Evolutionary conservation across 2,329 filamentous ascomycete genomes (phyloP), one percentile per base, ranked within the genome.

Genomic region (Apiospora marii): DNA sequence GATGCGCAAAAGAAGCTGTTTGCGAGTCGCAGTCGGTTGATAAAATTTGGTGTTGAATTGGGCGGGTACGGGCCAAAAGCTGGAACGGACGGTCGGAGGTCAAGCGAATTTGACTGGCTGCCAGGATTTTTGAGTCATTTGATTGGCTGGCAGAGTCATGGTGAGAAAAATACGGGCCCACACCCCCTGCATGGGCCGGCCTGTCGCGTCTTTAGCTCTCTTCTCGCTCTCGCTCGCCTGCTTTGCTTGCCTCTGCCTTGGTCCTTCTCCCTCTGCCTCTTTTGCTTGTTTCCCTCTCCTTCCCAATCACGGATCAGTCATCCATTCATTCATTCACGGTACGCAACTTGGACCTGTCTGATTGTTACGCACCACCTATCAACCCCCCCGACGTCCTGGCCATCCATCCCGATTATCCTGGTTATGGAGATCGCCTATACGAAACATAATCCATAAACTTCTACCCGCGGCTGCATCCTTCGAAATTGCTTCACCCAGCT

Each of bases 21-120:
- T 71, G 70, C 58, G 75, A 61, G 51, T 77, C 74, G 76, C 75
- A 77, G 78, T 78, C 77, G 78, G 78, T 79, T 75, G 77, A 75
- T 73, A 73, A 74, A 76, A 77, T 70, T 71, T 78, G 78, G 74
- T 75, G 74, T 75, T 77, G 75, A 75, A 75, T 75, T 72, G 72
- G 73, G 73, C 72, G 46, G 27, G 58, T 71, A 53, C 48, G 41
- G 34, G 37, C 58, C 51, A 51, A 27, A 70, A 72, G 69, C 53
- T 71, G 51, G 68, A 19, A 53, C 68, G 69, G 51, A 64, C 19
- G 58, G 34, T 64, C 58, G 58, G 58, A 64, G 58, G 67, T 48
- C 67, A 71, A 53, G 69, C 51, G 69, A 69, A 70, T 70, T 71
- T 34, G 69, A 67, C 44, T 70, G 48, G 46, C 22, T 34, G 46